Percentiles rank a stretch among this genome's conserved stretches.
Conservation (phyloP, 2,329 filamentous ascomycete species). For the Stenocarpella maydis region DNA sequence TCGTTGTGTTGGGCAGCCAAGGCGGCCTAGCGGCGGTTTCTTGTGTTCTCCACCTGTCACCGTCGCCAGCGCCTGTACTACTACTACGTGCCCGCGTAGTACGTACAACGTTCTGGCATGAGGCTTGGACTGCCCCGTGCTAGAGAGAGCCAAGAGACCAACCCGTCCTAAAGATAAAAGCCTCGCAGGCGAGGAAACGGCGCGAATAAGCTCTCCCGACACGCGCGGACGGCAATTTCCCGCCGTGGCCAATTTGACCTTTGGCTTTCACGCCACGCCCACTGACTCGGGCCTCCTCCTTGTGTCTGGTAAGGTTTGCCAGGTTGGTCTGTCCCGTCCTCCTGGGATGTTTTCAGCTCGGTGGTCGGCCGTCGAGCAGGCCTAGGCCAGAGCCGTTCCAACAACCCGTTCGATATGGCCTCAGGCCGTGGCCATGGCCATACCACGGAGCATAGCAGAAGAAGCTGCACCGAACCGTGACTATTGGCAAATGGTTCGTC, state of each 20-base stretch:
- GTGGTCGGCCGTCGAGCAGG: not conserved
- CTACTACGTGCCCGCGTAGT: no score
- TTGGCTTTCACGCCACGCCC: slow-evolving; percentile 14
- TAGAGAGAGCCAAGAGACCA: not conserved
- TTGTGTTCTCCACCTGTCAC: no score
- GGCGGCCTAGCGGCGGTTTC: no score
- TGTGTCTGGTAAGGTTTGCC: not conserved
- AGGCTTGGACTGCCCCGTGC: not conserved
- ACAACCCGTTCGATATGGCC: not conserved
- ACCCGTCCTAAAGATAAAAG: not conserved
- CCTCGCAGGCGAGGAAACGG: not conserved
- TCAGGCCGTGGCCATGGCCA: no score
- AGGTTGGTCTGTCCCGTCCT: not conserved
- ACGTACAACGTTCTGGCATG: not conserved
- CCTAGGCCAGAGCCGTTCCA: no score
- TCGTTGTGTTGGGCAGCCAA: no score
- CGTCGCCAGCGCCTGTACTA: no score
- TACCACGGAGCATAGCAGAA: slow-evolving; percentile 1
- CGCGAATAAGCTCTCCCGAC: not conserved
- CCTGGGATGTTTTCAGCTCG: slow-evolving; percentile 3
- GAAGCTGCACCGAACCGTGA: not conserved
- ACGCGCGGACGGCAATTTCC: slow-evolving; percentile 12
- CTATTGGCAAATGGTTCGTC: slow-evolving; percentile 17
- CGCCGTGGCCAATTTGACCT: not conserved
- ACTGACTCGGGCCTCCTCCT: not conserved